phyloP scores from a whole-genome alignment of 352 stramenopile species.

The Discostella stelligera region DNA sequence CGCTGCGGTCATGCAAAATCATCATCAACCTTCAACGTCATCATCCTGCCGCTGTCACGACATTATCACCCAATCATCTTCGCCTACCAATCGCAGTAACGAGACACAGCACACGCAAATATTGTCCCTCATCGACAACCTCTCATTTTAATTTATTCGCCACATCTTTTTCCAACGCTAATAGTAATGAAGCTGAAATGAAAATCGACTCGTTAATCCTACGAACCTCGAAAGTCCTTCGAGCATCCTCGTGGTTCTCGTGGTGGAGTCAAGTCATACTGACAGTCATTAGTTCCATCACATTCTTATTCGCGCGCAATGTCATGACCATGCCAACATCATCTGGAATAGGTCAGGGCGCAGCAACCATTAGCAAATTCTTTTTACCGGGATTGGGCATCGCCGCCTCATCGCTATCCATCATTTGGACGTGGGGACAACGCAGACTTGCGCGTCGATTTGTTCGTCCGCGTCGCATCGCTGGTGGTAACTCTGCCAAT shows the following conservation, averaged over 20 bases:
- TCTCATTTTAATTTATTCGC: neutral
- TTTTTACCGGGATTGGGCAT: constrained; percentile 61
- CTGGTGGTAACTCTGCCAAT: neutral
- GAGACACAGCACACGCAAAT: too few relatives aligned
- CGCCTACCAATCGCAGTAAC: too few relatives aligned
- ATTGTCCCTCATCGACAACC: too few relatives aligned
- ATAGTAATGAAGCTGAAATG: neutral
- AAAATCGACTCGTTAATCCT: constrained; percentile 48
- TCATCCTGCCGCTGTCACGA: too few relatives aligned
- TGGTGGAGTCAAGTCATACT: constrained; percentile 84
- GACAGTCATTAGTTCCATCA: constrained; percentile 65
- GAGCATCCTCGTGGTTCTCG: constrained; percentile 60
- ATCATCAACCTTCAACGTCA: too few relatives aligned
- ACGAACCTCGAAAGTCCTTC: constrained; percentile 43
- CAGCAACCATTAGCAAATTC: constrained; percentile 53
- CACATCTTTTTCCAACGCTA: neutral
- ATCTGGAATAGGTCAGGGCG: neutral
- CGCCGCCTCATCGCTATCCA: constrained; percentile 46
- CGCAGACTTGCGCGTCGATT: constrained; percentile 58
- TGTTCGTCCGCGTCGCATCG: constrained; percentile 7
- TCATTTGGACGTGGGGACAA: constrained; percentile 78
- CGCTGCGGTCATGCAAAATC: neutral
- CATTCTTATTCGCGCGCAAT: constrained; percentile 74
- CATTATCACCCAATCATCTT: too few relatives aligned
- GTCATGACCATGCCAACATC: constrained; percentile 42